These are phyloP conservation scores for Parastagonospora nodorum DNA, from an alignment of 2,329 filamentous ascomycete species.

Conservation along the genomic window DNA sequence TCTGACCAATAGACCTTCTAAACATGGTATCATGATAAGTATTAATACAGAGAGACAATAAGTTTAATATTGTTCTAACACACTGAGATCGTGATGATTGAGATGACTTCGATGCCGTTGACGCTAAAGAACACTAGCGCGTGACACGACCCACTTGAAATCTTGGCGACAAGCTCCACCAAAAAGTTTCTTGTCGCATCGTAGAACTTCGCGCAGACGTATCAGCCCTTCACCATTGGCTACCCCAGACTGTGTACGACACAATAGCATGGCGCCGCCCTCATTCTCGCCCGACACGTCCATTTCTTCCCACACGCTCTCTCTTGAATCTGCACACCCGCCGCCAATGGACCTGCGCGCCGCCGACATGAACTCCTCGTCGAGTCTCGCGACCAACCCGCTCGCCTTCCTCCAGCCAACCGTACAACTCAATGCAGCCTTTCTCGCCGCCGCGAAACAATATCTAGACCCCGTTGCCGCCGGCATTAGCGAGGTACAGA, in stretches of 20 bases:
- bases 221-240: neutral
- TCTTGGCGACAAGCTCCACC: slow-evolving; percentile 6
- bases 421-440: slow-evolving; percentile 67
- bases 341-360: slow-evolving; percentile 40
- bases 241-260: neutral
- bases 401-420: slow-evolving; percentile 79
- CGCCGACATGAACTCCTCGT: slow-evolving; percentile 55
- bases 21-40: too few relatives aligned
- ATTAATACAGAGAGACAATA: too few relatives aligned
- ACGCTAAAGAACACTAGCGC: neutral
- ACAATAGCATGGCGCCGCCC: slow-evolving; percentile 38
- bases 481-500: slow-evolving; percentile 74
- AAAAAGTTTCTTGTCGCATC: slow-evolving; percentile 12
- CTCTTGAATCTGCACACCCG: slow-evolving; percentile 41
- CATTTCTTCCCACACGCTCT: slow-evolving; percentile 48
- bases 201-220: neutral
- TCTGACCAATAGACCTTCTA: too few relatives aligned
- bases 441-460: slow-evolving; percentile 76
- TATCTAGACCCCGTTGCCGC: slow-evolving; percentile 79
- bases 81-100: too few relatives aligned
- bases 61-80: too few relatives aligned
- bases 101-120: neutral
- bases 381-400: slow-evolving; percentile 65
- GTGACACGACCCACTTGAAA: neutral
- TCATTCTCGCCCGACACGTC: slow-evolving; percentile 46